Conservation (phyloP, 192 early-diverging fungal species). For the Polychytrium aggregatum region DNA sequence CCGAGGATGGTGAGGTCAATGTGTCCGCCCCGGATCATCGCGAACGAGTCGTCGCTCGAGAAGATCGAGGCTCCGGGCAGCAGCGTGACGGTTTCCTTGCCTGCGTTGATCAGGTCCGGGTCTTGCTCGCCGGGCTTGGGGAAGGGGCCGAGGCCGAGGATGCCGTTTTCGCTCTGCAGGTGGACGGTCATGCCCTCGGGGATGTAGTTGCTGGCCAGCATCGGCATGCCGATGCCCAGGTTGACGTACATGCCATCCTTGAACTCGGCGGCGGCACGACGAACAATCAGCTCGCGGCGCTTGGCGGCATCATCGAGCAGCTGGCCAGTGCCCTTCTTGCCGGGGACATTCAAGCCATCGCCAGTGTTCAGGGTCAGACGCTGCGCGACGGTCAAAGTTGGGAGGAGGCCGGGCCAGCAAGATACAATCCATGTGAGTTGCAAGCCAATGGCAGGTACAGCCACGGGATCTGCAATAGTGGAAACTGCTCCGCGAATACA, state of each 20-base stretch:
- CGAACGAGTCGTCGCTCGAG: constrained; percentile 65
- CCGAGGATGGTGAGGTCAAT: constrained; percentile 68
- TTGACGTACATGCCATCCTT: constrained; percentile 55
- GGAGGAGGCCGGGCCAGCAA: too few species aligned
- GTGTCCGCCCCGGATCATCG: constrained; percentile 69
- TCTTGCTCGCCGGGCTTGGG: constrained; percentile 59
- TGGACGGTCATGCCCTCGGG: constrained; percentile 56
- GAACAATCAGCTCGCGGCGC: constrained; percentile 54
- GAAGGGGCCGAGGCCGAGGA: constrained; percentile 63
- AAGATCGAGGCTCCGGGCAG: constrained; percentile 58
- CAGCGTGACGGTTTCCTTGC: constrained; percentile 68
- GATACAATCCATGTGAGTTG: too few species aligned
- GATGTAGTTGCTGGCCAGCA: constrained; percentile 65
- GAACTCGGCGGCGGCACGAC: constrained; percentile 68
- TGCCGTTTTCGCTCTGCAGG: constrained; percentile 71
- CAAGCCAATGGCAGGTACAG: too few species aligned
- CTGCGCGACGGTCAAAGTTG: too few species aligned
- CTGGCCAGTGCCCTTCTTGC: constrained; percentile 6
- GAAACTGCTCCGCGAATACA: too few species aligned
- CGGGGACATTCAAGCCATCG: constrained; percentile 10
- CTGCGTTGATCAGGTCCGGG: constrained; percentile 70
- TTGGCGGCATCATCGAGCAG: constrained; percentile 14
- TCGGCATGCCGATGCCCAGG: constrained; percentile 71
- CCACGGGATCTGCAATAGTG: too few species aligned
- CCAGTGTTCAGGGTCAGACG: constrained; percentile 17